phyloP scores from a whole-genome alignment of 2,329 filamentous ascomycete species.

The Hymenoscyphus salicellus region DNA sequence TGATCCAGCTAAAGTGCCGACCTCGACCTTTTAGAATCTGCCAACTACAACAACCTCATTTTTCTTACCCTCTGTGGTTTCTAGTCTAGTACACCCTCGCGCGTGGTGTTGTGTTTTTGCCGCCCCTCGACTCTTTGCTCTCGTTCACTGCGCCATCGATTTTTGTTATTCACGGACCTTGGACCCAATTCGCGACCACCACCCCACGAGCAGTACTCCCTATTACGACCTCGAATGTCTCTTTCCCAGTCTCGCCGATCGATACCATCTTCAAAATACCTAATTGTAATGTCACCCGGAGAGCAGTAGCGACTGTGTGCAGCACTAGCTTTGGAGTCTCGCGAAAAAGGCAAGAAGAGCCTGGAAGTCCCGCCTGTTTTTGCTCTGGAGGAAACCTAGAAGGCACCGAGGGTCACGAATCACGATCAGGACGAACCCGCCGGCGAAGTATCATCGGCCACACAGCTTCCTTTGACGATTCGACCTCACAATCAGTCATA shows the following conservation, averaged over 20 bases:
- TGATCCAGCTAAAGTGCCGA: background rate
- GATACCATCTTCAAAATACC: background rate
- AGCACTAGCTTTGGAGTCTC: background rate
- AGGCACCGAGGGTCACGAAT: slow-evolving; percentile 8
- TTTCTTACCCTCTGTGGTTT: background rate
- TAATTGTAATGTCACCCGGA: slow-evolving; percentile 26
- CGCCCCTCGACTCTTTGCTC: slow-evolving; percentile 4
- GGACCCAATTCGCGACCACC: background rate
- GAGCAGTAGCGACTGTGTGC: slow-evolving; percentile 24
- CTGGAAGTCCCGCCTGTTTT: background rate
- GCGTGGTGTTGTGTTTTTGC: background rate
- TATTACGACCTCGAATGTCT: slow-evolving; percentile 5
- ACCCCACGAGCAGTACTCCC: background rate
- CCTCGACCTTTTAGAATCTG: background rate
- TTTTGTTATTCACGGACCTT: slow-evolving; percentile 9
- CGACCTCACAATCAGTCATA: slow-evolving; percentile 30
- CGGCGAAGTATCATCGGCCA: slow-evolving; percentile 14
- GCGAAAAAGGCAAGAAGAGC: slow-evolving; percentile 2
- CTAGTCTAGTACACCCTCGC: background rate
- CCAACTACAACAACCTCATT: background rate
- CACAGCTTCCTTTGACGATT: slow-evolving; percentile 21
- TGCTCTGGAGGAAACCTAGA: background rate
- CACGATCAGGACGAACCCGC: background rate
- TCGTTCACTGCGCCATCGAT: slow-evolving; percentile 9
- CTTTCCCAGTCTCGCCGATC: slow-evolving; percentile 3